A percentile compares a stretch with the other conserved stretches of the same genome.
Conservation (phyloP, 2,329 filamentous ascomycete species). For the Microdochium paspali region DNA sequence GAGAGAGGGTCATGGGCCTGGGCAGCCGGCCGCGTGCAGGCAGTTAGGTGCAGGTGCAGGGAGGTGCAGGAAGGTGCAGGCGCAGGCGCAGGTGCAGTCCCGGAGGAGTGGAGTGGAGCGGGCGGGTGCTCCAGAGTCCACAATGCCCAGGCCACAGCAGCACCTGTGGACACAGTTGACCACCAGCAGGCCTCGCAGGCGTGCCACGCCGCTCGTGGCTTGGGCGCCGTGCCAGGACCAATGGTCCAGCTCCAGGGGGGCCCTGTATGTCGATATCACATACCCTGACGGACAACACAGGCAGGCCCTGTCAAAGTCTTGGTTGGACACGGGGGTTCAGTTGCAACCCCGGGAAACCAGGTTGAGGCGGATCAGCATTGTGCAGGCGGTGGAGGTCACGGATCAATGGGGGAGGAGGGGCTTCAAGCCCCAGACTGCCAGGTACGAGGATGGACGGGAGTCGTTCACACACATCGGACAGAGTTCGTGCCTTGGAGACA, state of each 20-base stretch:
- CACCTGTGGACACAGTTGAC: no score
- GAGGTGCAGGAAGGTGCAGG: not conserved
- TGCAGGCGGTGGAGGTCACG: not conserved
- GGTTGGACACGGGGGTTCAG: not conserved
- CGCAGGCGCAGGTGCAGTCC: no score
- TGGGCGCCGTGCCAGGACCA: not conserved
- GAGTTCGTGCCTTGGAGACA: no score
- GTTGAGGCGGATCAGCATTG: not conserved
- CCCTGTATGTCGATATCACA: not conserved
- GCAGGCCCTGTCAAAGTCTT: no score
- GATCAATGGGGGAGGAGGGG: not conserved
- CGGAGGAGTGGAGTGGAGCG: no score
- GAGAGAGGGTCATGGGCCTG: not conserved
- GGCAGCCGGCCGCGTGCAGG: not conserved
- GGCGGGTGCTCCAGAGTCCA: no score
- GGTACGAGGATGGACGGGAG: no score
- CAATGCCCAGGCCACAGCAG: no score
- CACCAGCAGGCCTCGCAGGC: not conserved
- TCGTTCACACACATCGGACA: no score
- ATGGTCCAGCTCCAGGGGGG: not conserved
- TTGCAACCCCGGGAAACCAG: not conserved
- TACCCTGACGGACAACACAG: not conserved
- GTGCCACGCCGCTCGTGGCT: not conserved
- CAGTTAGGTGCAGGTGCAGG: no score
- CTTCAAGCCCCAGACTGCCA: not conserved